These are phyloP conservation scores for Aspergillus conjunctus DNA, from an alignment of 495 filamentous ascomycete species.

Conservation along the genomic window DNA sequence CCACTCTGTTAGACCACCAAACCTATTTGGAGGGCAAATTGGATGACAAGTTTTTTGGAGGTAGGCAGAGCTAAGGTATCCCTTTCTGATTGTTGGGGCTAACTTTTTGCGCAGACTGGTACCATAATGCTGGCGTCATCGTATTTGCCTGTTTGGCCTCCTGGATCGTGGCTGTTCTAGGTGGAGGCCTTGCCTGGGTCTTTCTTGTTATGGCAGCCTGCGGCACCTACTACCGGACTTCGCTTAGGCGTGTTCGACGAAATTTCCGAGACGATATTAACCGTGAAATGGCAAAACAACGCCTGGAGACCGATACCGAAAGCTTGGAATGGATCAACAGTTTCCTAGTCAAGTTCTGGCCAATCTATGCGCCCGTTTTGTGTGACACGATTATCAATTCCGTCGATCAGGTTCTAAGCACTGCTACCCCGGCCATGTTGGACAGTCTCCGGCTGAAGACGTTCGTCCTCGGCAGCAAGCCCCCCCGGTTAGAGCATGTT, in stretches of 20 bases:
- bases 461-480: constrained; percentile 92
- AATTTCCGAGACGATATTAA: constrained; percentile 95
- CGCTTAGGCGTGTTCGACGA: constrained; percentile 85
- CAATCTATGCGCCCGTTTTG: constrained; percentile 93
- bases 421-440: constrained; percentile 85
- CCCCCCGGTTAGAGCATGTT: constrained; percentile 93
- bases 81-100: constrained; percentile 5
- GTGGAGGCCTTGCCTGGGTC: constrained; percentile 90
- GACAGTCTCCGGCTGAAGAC: constrained; percentile 90
- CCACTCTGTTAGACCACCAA: constrained; percentile 80
- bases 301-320: constrained; percentile 88
- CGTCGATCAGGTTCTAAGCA: constrained; percentile 93
- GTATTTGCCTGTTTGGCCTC: constrained; percentile 88
- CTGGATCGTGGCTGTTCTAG: constrained; percentile 85
- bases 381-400: constrained; percentile 88
- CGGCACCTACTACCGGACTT: constrained; percentile 95
- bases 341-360: constrained; percentile 98
- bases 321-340: constrained; percentile 99
- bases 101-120: constrained; percentile 70
- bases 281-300: constrained; percentile 88
- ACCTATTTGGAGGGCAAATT: constrained; percentile 83
- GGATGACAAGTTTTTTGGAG: constrained; percentile 89
- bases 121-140: constrained; percentile 92
- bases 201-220: constrained; percentile 90
- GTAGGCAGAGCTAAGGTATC: constrained; percentile 45